Base-by-base conservation (phyloP, 768 basidiomycete genomes). In the Favolaschia claudopus region DNA sequence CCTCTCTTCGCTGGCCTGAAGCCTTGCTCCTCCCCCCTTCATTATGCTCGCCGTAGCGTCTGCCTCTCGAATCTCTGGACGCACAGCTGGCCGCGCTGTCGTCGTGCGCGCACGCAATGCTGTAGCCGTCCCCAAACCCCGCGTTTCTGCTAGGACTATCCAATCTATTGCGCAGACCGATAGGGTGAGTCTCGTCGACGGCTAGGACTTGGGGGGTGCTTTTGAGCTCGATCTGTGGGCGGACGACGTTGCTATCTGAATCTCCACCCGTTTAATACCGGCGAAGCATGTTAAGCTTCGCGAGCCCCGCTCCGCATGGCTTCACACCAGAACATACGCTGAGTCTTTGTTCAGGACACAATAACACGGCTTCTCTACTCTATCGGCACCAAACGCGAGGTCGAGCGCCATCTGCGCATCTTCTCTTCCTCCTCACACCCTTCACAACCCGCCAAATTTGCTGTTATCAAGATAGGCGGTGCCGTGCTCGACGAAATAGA, bases 381-480 rank as follows among this genome's bases (percentile, higher is more conserved):
- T 20, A 90, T 99, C 63, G 97, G 96, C 48, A 93, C 93, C 28
- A 95, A 97, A 71, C 91, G 94, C 64, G 97, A 99, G 74, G 97
- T 99, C 65, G 96, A 98, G 71, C 91, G 97, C 61, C 96, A 99
- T 79, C 89, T 99, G 28, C 91, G 96, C 45, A 99, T 99, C 70
- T 99, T 99, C 73, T 94, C 95, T 10, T 90, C 93, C n/a, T 89
- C 94, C 20, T 92, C 93, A 7, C 89, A 95, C 68, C 87, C 91
- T 3, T 88, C 92, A 15, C 88, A 93, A 58, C 92, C 93, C 36
- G 95, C 95, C 60, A 96, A 94, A 74, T 97, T 97, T 69, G 95
- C 95, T 34, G 97, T 99, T 58, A 89, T 99, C 82, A 99, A 99
- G 78, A 89, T 99, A 67, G 97, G 97, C 58, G 97, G 97, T 43